A percentile compares a stretch with the other conserved stretches of the same genome.
Conservation (phyloP, 768 basidiomycete species). For the Naganishia randhawae region DNA sequence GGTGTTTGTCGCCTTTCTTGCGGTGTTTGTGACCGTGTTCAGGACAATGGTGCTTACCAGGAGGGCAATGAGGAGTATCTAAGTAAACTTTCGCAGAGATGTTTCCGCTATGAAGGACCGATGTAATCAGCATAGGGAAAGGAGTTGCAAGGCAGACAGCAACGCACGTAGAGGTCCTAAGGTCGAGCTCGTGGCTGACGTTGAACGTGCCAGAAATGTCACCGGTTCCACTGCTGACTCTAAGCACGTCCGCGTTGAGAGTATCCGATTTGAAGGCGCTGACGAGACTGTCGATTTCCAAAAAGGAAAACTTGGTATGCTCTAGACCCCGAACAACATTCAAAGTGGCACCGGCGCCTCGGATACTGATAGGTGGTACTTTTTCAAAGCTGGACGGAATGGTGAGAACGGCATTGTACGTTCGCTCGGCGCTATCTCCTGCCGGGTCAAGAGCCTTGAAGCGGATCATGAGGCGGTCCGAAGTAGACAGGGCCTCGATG, state of each 20-base stretch:
- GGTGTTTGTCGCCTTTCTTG: conserved; percentile 2
- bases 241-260: background rate
- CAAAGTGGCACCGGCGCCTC: conserved; percentile 7
- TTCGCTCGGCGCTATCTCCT: background rate
- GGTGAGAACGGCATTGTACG: conserved; percentile 3
- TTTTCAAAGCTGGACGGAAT: background rate
- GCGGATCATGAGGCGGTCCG: background rate
- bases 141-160: too few species aligned
- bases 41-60: conserved; percentile 2
- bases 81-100: conserved; percentile 11
- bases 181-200: conserved; percentile 13
- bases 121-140: background rate
- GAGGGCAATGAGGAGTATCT: background rate
- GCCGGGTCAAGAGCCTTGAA: background rate
- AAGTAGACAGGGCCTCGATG: background rate
- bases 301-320: background rate
- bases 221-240: conserved; percentile 16
- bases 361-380: conserved; percentile 7
- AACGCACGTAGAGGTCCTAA: conserved; percentile 23
- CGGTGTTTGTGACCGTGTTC: conserved; percentile 6
- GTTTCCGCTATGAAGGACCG: background rate
- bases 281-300: background rate
- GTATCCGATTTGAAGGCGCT: conserved; percentile 1
- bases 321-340: background rate
- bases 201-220: conserved; percentile 26